A percentile compares a stretch with the other conserved stretches of the same genome.
Evolutionary conservation across 345 rosid genomes (phyloP).

Genomic region (Populus simonii): DNA sequence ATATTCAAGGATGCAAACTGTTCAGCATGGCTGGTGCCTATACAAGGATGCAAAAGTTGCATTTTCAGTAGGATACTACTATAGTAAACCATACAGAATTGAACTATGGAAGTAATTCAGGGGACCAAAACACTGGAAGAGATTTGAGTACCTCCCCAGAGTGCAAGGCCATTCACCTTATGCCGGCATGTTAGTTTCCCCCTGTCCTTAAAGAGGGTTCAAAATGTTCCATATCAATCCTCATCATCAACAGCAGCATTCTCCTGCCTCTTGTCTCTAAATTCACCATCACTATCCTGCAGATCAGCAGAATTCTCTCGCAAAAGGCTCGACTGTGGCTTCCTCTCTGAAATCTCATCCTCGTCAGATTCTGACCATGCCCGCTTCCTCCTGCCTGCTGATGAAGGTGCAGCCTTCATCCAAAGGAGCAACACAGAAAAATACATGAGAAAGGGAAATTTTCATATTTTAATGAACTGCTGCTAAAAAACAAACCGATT

Average conservation of each 20-base stretch:
- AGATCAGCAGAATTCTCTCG: constrained; percentile 45
- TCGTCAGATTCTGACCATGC: constrained; percentile 89
- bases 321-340: constrained; percentile 40
- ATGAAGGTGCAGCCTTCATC: constrained; percentile 52
- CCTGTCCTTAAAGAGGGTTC: neutral
- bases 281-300: constrained; percentile 59
- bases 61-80: neutral
- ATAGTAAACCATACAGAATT: neutral
- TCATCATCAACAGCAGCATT: constrained; percentile 50
- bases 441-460: neutral
- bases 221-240: constrained; percentile 15
- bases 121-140: neutral
- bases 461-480: neutral
- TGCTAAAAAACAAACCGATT: neutral
- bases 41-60: neutral
- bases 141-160: neutral
- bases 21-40: neutral
- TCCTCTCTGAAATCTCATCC: constrained; percentile 49
- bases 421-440: constrained; percentile 10
- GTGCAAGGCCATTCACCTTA: neutral
- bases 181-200: constrained; percentile 1
- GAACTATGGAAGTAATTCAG: neutral
- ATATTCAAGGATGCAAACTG: neutral
- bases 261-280: constrained; percentile 34
- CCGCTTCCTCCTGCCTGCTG: constrained; percentile 49